A percentile compares a stretch with the other conserved stretches of the same genome.
These are phyloP conservation scores for Didymella segeticola DNA, from an alignment of 2,329 filamentous ascomycete genomes.

Conservation along the genomic window DNA sequence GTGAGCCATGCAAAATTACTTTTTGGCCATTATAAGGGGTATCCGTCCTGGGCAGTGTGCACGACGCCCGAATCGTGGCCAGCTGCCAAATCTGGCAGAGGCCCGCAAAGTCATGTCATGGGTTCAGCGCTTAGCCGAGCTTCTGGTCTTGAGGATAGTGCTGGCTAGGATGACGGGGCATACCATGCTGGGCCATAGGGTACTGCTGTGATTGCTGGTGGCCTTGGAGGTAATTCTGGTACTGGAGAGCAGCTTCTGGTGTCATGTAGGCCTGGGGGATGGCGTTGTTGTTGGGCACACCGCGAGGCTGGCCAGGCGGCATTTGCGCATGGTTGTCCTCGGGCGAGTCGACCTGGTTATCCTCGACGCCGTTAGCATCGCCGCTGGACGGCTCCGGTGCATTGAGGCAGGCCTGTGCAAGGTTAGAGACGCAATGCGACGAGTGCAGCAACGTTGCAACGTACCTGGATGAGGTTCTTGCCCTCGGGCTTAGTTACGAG, in stretches of 20 bases:
- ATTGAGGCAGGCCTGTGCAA: slow-evolving; percentile 86
- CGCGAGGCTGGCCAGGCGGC: slow-evolving; percentile 72
- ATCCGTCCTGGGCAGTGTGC: slow-evolving; percentile 46
- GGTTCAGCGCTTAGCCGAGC: slow-evolving; percentile 39
- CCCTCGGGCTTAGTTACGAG: slow-evolving; percentile 98
- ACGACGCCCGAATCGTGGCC: slow-evolving; percentile 40
- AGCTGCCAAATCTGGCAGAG: slow-evolving; percentile 33
- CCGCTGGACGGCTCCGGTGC: slow-evolving; percentile 87
- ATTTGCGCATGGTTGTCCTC: slow-evolving; percentile 86
- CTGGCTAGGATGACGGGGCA: slow-evolving; percentile 67
- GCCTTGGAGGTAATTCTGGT: slow-evolving; percentile 80
- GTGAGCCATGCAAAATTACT: slow-evolving; percentile 42
- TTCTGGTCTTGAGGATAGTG: slow-evolving; percentile 72
- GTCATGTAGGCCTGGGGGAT: slow-evolving; percentile 71
- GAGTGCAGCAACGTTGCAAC: slow-evolving; percentile 34
- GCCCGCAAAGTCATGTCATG: slow-evolving; percentile 30
- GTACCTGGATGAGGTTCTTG: slow-evolving; percentile 98
- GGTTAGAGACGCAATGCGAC: slow-evolving; percentile 44
- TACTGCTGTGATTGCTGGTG: slow-evolving; percentile 71
- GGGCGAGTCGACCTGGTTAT: slow-evolving; percentile 76
- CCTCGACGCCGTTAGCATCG: slow-evolving; percentile 68
- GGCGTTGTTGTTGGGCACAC: slow-evolving; percentile 70
- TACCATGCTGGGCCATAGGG: slow-evolving; percentile 78
- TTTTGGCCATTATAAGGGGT: slow-evolving; percentile 49
- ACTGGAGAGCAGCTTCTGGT: slow-evolving; percentile 74